Evolutionary conservation across 352 stramenopile species (phyloP), one percentile per base, ranked within the genome.

Genomic region (Saprolegnia parasitica): DNA sequence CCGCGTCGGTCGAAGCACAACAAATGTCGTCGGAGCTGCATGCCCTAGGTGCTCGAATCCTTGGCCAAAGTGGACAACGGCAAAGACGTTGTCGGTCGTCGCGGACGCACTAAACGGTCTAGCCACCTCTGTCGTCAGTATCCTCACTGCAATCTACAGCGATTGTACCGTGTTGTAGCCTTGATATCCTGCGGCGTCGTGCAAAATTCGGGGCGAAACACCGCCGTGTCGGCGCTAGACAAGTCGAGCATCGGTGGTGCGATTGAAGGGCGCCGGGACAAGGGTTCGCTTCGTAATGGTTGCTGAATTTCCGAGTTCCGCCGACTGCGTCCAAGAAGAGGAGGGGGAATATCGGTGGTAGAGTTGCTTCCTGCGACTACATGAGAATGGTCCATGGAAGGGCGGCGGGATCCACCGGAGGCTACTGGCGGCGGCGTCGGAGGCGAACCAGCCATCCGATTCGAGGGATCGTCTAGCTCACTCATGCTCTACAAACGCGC

Each of bases 121-220:
- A 61, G 11, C 16, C 5, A 10, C 16, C 26, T 37, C 26, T 50
- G 39, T 26, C 52, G 11, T 60, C 24, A 20, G 60, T n/a, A 0
- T 5, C 11, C 6, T 18, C 16, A 47, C 21, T 29, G 23, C 6
- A 3, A n/a, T 1, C 55, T 32, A 15, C 21, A 54, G 46, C 52
- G 24, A 35, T 21, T 20, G 5, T 11, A 70, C 63, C 63, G 18
- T 4, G 63, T 46, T 52, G 47, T 70, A 4, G 63, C 29, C 29
- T 70, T 70, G 24, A 40, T 63, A 21, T 61, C 63, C 20, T 32
- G 42, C 5, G 63, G 63, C 4, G 63, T 70, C 10, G 62, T 46
- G n/a, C 63, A 70, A 39, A 47, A 70, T 16, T 70, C 63, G 63
- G 63, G 63, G 16, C 55, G 35, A 52, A 70, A 70, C 16, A 61